Evolutionary conservation across 352 stramenopile genomes (phyloP).

Genomic region (Phytophthora cajani): DNA sequence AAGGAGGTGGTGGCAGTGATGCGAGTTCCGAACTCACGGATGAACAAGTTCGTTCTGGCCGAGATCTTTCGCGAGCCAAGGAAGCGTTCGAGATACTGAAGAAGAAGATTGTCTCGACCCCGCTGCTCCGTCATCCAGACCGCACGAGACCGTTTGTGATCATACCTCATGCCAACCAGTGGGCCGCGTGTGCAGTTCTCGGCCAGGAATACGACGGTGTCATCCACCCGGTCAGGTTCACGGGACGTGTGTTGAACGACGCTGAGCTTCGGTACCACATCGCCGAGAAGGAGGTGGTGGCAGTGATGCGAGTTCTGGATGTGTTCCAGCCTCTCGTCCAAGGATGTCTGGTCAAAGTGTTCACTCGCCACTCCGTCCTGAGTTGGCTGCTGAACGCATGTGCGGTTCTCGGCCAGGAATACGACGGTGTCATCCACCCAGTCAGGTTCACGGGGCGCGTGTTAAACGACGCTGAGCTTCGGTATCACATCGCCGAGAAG

Average conservation of each 20-base stretch:
- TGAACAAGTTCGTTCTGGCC: not conserved
- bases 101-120: not conserved
- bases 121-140: not conserved
- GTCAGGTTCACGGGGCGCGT: not conserved
- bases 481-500: conserved; percentile 3
- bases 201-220: not conserved
- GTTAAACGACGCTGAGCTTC: not conserved
- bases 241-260: not conserved
- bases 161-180: not conserved
- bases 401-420: no score
- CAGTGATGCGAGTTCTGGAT: not conserved
- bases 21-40: conserved; percentile 1
- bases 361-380: conserved; percentile 6
- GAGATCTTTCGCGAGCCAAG: not conserved
- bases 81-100: conserved; percentile 5
- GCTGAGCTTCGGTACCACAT: not conserved
- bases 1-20: not conserved
- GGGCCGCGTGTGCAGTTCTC: not conserved
- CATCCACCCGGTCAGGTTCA: conserved; percentile 1
- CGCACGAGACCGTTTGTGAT: not conserved
- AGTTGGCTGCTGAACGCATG: conserved; percentile 2
- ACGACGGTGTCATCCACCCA: conserved; percentile 2
- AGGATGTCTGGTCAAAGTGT: not conserved
- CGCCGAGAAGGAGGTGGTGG: conserved; percentile 2
- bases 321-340: not conserved